Conservation (phyloP, 2,329 filamentous ascomycete genomes). For the Gnomoniopsis sp. region DNA sequence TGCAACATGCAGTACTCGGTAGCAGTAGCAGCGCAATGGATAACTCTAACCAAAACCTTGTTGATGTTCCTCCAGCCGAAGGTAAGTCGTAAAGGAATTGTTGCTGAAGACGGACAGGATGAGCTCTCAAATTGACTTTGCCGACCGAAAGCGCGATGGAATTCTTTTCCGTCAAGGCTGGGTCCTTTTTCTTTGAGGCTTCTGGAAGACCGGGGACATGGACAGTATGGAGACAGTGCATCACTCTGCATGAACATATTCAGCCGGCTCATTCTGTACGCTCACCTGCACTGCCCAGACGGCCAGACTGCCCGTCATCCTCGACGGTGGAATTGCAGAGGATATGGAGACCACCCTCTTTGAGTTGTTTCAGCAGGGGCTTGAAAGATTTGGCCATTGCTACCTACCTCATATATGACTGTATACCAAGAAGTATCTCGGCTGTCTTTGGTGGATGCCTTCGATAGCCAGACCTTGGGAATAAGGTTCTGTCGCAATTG, state of each 20-base stretch:
- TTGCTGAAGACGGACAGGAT: background rate
- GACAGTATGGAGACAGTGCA: background rate
- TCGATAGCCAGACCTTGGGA: background rate
- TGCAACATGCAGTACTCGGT: background rate
- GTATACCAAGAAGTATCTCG: too few species aligned
- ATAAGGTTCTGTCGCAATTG: background rate
- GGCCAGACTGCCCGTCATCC: too few species aligned
- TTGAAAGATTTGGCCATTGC: background rate
- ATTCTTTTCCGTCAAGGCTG: background rate
- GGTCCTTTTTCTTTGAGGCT: background rate
- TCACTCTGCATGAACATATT: background rate
- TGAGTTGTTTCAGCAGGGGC: background rate
- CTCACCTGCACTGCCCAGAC: background rate
- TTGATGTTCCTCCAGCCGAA: background rate
- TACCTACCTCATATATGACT: background rate
- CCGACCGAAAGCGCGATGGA: background rate
- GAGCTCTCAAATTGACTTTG: background rate
- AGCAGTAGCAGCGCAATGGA: background rate
- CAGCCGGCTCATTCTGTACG: background rate
- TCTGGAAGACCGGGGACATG: background rate
- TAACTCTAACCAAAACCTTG: background rate
- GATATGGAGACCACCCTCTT: too few species aligned
- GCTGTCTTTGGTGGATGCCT: background rate
- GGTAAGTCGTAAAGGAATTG: background rate
- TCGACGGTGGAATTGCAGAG: background rate